A percentile compares a stretch with the other conserved stretches of the same genome.
Conservation (phyloP, 169 alveolate species). For the Plasmodium malariae region DNA sequence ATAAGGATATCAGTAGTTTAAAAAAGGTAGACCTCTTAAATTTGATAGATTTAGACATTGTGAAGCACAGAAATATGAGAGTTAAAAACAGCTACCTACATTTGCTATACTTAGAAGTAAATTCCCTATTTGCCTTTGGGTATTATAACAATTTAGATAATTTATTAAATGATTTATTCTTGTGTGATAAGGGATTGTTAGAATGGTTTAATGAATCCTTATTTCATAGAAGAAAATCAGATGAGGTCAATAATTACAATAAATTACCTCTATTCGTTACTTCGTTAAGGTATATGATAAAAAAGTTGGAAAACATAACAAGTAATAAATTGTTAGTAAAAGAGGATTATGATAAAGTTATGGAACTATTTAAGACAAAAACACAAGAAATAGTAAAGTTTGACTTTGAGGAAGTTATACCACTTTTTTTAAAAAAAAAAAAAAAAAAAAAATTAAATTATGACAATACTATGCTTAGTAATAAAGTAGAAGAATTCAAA, state of each 20-base stretch:
- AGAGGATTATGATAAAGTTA: background rate
- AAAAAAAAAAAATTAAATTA: slow-evolving; percentile 16
- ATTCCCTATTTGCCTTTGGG: slow-evolving; percentile 41
- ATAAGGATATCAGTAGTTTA: slow-evolving; percentile 6
- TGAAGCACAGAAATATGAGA: slow-evolving; percentile 12
- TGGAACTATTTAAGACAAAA: slow-evolving; percentile 17
- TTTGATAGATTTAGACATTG: slow-evolving; percentile 28
- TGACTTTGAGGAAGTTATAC: slow-evolving; percentile 26
- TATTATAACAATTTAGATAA: slow-evolving; percentile 31
- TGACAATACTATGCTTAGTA: background rate
- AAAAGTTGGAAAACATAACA: background rate
- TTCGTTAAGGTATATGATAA: slow-evolving; percentile 37
- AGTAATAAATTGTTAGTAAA: background rate
- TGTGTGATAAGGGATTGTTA: slow-evolving; percentile 38
- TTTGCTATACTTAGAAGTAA: slow-evolving; percentile 51
- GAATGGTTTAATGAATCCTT: slow-evolving; percentile 19
- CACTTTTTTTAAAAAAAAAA: slow-evolving; percentile 26
- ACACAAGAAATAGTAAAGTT: background rate
- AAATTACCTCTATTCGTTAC: slow-evolving; percentile 13
- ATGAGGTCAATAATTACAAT: background rate
- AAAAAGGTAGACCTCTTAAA: slow-evolving; percentile 12
- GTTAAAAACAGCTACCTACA: slow-evolving; percentile 26
- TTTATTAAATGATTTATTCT: slow-evolving; percentile 46
- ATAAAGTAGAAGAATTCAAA: slow-evolving; percentile 37
- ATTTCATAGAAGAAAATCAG: background rate